Base-by-base conservation (phyloP, 805 yeast genomes). In the Torulaspora indica region DNA sequence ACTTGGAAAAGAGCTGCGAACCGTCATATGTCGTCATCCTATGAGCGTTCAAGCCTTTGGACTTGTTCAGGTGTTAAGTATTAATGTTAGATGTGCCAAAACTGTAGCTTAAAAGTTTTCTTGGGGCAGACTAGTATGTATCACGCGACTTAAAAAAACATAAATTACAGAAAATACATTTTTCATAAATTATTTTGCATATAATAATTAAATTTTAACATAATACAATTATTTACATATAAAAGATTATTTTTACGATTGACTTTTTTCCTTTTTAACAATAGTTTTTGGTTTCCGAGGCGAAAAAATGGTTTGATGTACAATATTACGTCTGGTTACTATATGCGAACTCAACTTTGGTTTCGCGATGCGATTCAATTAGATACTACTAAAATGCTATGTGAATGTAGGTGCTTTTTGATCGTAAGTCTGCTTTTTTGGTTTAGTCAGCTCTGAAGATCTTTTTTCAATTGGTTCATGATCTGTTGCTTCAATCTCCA, bases 1-100 rank as follows among this genome's bases (percentile, higher is more conserved):
- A 35, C 28, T 44, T 44, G 2, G 48, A 40, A 2, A 47, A 35
- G 13, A 47, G 30, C 17, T 41, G 35, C 18, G 41, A 28, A 27
- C 32, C 28, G 9, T 30, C 29, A 9, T 20, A 15, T 7, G n/a
- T 15, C 5, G 34, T 15, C 34, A 31, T 31, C n/a, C 4, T 31
- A 6, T 31, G n/a, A 14, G 18, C 18, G 9, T 5, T 31, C 18
- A 5, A 15, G 7, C 12, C 10, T 15, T 25, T 3, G n/a, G n/a
- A 25, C 4, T 12, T 25, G n/a, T 25, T 8, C 10, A 8, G 10
- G 28, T 25, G 28, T 9, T 27, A 6, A 15, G 4, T 5, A 37
- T 20, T 20, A 20, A n/a, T n/a, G n/a, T 5, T 20, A 20, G 22
- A 20, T 5, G 4, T 20, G 22, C 22, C 22, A 20, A 20, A 20